Evolutionary conservation across 1,284 basidiomycete species (phyloP).

Genomic region (Ceratorhiza oryzae-sativae): DNA sequence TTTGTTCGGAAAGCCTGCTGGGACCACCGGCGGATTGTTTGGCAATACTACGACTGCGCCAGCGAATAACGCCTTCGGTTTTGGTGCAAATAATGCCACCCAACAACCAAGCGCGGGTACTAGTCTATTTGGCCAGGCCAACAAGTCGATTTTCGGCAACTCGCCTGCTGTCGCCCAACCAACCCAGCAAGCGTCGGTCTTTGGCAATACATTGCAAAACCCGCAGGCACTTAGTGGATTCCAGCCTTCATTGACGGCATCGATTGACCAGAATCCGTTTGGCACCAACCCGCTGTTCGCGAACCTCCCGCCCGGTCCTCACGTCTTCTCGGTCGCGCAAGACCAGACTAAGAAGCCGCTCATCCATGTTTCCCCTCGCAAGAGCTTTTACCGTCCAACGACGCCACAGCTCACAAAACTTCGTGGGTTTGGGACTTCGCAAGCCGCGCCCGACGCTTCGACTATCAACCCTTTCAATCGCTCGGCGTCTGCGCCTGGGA

Average conservation of each 20-base stretch:
- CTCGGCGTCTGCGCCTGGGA: constrained; percentile 20
- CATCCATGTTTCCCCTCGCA: constrained; percentile 54
- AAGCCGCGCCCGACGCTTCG: constrained; percentile 45
- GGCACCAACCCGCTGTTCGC: constrained; percentile 70
- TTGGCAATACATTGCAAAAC: constrained; percentile 45
- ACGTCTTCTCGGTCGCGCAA: constrained; percentile 44
- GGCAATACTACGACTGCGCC: constrained; percentile 54
- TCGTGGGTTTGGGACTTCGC: constrained; percentile 55
- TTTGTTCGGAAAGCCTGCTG: constrained; percentile 31
- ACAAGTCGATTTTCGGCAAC: constrained; percentile 41
- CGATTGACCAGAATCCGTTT: constrained; percentile 88
- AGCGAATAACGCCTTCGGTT: constrained; percentile 44
- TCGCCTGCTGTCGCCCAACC: constrained; percentile 46
- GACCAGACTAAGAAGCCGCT: constrained; percentile 55
- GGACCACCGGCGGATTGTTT: constrained; percentile 53
- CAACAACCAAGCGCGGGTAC: constrained; percentile 53
- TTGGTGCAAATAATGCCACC: not conserved
- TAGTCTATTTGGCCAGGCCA: constrained; percentile 59
- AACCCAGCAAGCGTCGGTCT: constrained; percentile 50
- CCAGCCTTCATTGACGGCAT: constrained; percentile 71
- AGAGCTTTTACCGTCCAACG: constrained; percentile 52
- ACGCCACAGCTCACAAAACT: constrained; percentile 47
- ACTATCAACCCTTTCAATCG: constrained; percentile 33
- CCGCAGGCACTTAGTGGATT: constrained; percentile 31
- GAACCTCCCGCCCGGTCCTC: constrained; percentile 43